These are phyloP conservation scores for Trebouxia sp. DNA, from an alignment of 139 green algal species.

Conservation along the genomic window DNA sequence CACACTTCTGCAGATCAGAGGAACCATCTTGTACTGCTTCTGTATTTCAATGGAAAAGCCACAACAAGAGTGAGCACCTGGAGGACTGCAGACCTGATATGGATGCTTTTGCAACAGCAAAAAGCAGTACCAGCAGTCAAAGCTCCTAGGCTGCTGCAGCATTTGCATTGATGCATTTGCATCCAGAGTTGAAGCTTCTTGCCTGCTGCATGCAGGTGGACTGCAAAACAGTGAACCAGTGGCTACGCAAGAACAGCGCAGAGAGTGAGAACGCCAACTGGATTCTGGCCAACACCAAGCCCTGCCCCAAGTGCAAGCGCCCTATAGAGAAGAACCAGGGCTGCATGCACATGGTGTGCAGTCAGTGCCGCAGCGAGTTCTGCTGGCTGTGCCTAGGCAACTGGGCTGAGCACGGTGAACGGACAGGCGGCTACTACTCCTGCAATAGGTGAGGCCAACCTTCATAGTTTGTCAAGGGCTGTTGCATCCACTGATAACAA, in stretches of 20 bases:
- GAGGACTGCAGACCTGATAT: background rate
- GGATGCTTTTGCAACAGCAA: background rate
- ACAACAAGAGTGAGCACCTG: too few relatives aligned
- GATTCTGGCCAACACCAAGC: conserved; percentile 87
- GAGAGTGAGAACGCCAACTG: conserved; percentile 82
- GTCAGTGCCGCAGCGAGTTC: conserved; percentile 67
- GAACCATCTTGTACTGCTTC: too few relatives aligned
- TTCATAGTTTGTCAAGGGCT: too few relatives aligned
- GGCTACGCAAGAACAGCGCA: conserved; percentile 78
- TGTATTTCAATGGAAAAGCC: too few relatives aligned
- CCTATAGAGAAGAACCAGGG: conserved; percentile 90
- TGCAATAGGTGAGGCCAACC: conserved; percentile 92
- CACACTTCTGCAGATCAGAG: too few relatives aligned
- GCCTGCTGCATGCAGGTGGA: conserved; percentile 43
- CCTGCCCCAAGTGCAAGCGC: conserved; percentile 78
- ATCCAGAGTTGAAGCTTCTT: background rate
- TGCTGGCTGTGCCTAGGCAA: conserved; percentile 78
- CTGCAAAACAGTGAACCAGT: conserved; percentile 62
- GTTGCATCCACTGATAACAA: too few relatives aligned
- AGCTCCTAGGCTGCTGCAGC: too few relatives aligned
- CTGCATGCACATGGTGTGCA: conserved; percentile 92
- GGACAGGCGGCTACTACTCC: conserved; percentile 95
- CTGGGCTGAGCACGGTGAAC: conserved; percentile 94
- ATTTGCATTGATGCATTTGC: too few relatives aligned
- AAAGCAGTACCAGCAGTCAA: too few relatives aligned